Percentiles rank a stretch among this genome's conserved stretches.
Conservation (phyloP, 2,329 filamentous ascomycete species). For the Alternaria triticina region DNA sequence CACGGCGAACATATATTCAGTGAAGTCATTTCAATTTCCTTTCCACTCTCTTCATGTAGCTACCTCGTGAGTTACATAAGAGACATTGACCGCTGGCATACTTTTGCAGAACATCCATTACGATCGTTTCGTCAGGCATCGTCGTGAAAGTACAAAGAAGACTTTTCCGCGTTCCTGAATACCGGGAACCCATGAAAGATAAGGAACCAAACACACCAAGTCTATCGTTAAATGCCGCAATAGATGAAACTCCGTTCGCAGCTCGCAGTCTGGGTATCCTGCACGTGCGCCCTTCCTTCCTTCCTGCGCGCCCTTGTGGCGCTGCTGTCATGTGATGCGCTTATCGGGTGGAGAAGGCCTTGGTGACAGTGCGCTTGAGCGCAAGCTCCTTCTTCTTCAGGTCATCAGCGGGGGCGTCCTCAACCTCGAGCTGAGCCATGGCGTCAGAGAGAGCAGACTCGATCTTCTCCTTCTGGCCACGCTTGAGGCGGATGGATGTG, state of each 20-base stretch:
- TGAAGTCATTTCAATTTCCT: conserved; percentile 27
- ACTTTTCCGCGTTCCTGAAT: conserved; percentile 35
- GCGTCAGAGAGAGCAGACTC: conserved; percentile 96
- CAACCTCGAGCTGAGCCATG: conserved; percentile 96
- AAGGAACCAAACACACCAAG: conserved; percentile 42
- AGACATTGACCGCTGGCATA: conserved; percentile 27
- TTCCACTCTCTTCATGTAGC: conserved; percentile 18
- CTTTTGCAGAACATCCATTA: conserved; percentile 34
- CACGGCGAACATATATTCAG: background rate
- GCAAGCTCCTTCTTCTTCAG: conserved; percentile 99
- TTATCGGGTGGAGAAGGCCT: conserved; percentile 94
- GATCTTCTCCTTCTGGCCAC: conserved; percentile 99
- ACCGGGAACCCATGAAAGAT: conserved; percentile 33
- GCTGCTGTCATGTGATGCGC: conserved; percentile 15
- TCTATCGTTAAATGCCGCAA: conserved; percentile 46
- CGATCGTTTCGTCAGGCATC: conserved; percentile 36
- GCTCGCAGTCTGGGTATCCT: conserved; percentile 40
- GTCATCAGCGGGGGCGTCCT: conserved; percentile 89
- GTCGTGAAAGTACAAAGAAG: conserved; percentile 38
- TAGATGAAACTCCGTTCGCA: conserved; percentile 38
- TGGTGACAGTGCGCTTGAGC: conserved; percentile 96
- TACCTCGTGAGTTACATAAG: conserved; percentile 27
- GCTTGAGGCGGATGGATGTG: conserved; percentile 96
- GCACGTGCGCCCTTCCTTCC: conserved; percentile 32
- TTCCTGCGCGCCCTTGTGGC: conserved; percentile 17